These are phyloP conservation scores for Aspergillus conjunctus DNA, from an alignment of 495 filamentous ascomycete genomes.

Conservation along the genomic window DNA sequence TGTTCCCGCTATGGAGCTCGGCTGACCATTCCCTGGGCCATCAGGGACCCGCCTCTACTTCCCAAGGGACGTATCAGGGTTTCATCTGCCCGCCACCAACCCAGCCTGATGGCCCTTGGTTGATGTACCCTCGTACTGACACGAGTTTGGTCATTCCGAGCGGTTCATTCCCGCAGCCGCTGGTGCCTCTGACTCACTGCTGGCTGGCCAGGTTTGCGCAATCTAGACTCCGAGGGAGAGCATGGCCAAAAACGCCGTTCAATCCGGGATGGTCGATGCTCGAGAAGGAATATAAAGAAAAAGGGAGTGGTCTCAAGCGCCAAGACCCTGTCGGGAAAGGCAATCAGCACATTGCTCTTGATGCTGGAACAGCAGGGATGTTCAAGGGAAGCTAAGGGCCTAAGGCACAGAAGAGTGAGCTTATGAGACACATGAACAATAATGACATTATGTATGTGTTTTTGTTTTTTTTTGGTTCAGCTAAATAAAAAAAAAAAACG, in stretches of 20 bases:
- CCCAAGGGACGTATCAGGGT: conserved; percentile 6
- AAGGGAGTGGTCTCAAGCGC: neutral
- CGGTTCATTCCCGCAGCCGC: neutral
- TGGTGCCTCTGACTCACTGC: conserved; percentile 5
- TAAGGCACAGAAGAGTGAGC: conserved; percentile 2
- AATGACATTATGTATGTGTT: neutral
- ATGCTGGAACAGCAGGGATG: neutral
- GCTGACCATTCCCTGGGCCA: conserved; percentile 16
- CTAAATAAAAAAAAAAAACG: neutral
- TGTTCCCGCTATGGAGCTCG: conserved; percentile 14
- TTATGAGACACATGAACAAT: neutral
- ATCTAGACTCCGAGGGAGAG: neutral
- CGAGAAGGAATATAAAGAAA: neutral
- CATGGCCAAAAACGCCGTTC: neutral
- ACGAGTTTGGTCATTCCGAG: neutral
- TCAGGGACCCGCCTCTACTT: conserved; percentile 15
- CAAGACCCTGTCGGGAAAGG: neutral
- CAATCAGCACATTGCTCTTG: neutral
- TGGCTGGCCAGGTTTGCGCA: neutral
- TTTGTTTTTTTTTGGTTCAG: too few relatives aligned
- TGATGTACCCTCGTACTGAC: conserved; percentile 3
- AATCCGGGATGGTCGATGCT: neutral
- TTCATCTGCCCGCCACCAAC: conserved; percentile 18
- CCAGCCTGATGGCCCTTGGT: conserved; percentile 6
- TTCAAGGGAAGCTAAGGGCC: neutral